Conservation (phyloP, 352 stramenopile genomes). For the Hyaloperonospora brassicae region DNA sequence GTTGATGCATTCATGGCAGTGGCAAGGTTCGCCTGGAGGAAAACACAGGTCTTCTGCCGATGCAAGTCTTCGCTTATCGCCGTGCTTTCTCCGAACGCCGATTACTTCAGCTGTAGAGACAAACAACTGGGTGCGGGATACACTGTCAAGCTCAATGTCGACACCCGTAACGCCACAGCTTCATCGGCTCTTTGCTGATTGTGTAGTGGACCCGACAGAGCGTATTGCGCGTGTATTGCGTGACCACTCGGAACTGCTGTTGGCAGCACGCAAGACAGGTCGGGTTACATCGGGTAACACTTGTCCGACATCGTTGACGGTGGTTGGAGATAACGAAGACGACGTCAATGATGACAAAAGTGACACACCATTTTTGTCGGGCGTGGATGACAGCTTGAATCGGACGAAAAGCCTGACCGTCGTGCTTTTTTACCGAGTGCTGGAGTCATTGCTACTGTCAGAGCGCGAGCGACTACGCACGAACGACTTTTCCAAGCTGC, state of each 20-base stretch:
- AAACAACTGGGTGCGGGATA: constrained; percentile 75
- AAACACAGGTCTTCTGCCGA: constrained; percentile 6
- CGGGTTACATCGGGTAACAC: constrained; percentile 12
- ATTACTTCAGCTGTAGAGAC: constrained; percentile 76
- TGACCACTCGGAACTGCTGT: constrained; percentile 43
- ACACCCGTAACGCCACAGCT: constrained; percentile 41
- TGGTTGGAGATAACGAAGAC: constrained; percentile 18
- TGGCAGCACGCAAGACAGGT: constrained; percentile 28
- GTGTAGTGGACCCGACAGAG: constrained; percentile 43
- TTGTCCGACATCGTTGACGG: constrained; percentile 9
- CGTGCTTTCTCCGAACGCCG: constrained; percentile 50
- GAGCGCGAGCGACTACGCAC: constrained; percentile 61
- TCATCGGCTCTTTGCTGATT: constrained; percentile 52
- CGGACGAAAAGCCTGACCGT: constrained; percentile 59
- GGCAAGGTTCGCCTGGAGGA: constrained; percentile 42
- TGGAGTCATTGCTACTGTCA: constrained; percentile 63
- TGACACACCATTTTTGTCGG: constrained; percentile 17
- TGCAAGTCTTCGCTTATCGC: constrained; percentile 35
- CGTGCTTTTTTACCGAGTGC: constrained; percentile 74
- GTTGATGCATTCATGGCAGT: constrained; percentile 53
- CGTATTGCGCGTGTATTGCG: constrained; percentile 40
- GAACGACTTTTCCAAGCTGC: constrained; percentile 67
- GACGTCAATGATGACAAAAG: constrained; percentile 16
- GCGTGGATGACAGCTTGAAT: constrained; percentile 72
- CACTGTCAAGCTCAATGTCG: constrained; percentile 29